Conservation (phyloP, 257 asterid species). For the Solanum rostratum region DNA sequence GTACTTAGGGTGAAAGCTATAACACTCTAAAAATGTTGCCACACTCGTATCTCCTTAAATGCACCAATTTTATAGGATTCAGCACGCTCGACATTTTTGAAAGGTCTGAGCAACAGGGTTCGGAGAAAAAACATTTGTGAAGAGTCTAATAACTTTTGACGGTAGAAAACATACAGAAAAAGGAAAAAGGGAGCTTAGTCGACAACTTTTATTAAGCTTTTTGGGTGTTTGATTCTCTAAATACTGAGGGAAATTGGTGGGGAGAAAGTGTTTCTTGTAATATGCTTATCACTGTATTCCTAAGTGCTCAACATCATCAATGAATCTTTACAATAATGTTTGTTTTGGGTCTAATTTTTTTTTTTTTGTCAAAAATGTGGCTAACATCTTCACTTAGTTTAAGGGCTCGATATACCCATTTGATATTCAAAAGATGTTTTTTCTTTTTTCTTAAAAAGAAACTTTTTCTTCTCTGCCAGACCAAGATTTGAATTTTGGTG, state of each 20-base stretch:
- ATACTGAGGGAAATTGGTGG: conserved; percentile 8
- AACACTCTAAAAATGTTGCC: neutral
- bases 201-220: neutral
- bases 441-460: neutral
- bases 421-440: neutral
- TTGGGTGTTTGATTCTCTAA: neutral
- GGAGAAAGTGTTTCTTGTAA: conserved; percentile 20
- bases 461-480: neutral
- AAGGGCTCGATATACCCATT: conserved; percentile 13
- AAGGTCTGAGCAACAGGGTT: neutral
- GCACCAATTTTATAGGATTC: neutral
- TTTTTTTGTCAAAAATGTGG: conserved; percentile 23
- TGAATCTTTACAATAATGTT: conserved; percentile 9
- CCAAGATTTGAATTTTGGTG: no score
- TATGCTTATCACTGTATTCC: conserved; percentile 16
- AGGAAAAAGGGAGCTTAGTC: neutral
- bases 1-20: neutral
- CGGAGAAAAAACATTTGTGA: no score
- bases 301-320: conserved; percentile 26
- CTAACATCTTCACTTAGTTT: conserved; percentile 26
- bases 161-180: neutral
- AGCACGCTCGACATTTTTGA: neutral
- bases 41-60: neutral
- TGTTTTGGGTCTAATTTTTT: conserved; percentile 4
- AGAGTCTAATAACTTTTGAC: neutral